Base-by-base conservation (phyloP, 345 rosid species). In the Pseudoturritis turrita region DNA sequence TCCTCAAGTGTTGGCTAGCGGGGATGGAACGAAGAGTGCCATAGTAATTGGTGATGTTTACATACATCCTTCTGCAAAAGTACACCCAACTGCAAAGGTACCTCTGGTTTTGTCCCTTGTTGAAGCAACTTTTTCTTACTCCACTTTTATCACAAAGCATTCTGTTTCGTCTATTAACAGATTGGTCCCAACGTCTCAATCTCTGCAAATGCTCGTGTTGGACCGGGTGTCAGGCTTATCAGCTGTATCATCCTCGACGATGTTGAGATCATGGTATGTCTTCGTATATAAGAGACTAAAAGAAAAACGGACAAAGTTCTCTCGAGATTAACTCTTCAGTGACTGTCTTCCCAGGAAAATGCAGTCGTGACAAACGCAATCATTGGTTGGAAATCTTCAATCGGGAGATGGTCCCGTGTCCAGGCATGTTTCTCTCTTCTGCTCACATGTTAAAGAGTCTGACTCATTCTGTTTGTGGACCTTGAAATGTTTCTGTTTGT, bases 41-140 rank as follows among this genome's bases (percentile, higher is more conserved):
- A 82, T 84, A 65, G 84, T 89, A 41, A 26, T 80, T 35, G 98
- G 97, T 53, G 92, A 94, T 82, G 98, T 94, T 61, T 86, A 81
- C 72, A 73, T 94, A 78, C 98, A 94, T 65, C 98, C 98, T 68
- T 94, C 96, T 21, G 98, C 98, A 44, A 94, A 94, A 89, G 86
- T 88, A 51, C 97, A 94, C 81, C 95, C 91, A 70, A 91, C 91
- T 74, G 97, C 98, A 10, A 91, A 94, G 97, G 98, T 89, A 28
- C 59, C 54, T 65, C 33, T n/a, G 45, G 22, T 51, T 57, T 64
- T 62, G 31, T 59, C 40, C 28, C 35, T 31, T 68, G 26, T 29
- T 35, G 19, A 56, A 44, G 21, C 49, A 56, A 39, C 10, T 50
- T 71, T 10, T 50, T 49, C 1, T 28, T 12, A 19, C 56, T 56